phyloP scores from a whole-genome alignment of 176 grass and related monocot species.

The Elaeis guineensis region DNA sequence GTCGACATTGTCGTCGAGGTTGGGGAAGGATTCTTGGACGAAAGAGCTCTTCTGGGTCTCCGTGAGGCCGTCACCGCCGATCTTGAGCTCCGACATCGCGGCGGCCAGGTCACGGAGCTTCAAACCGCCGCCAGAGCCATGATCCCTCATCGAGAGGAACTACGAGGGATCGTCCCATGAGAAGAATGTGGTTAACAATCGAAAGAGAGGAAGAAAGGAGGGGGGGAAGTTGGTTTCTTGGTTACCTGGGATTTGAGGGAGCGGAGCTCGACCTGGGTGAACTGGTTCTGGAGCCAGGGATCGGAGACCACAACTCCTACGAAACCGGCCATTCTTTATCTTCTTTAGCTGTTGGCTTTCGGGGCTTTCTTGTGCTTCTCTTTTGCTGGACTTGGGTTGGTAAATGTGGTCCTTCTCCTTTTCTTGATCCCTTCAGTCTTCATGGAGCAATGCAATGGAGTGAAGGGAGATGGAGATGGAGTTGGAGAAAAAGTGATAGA shows the following conservation, averaged over 20 bases:
- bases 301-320: constrained; percentile 5
- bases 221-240: no score
- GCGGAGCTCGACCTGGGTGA: constrained; percentile 17
- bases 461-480: no score
- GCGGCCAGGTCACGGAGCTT: constrained; percentile 56
- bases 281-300: constrained; percentile 12
- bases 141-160: constrained; percentile 39
- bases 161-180: not conserved
- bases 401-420: no score
- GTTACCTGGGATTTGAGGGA: constrained; percentile 16
- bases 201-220: no score
- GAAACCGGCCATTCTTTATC: constrained; percentile 5
- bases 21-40: constrained; percentile 28
- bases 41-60: constrained; percentile 52
- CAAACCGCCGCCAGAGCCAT: constrained; percentile 28
- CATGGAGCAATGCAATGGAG: no score
- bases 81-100: constrained; percentile 32
- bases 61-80: constrained; percentile 20
- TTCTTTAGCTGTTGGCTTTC: no score
- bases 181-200: no score
- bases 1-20: constrained; percentile 41
- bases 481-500: no score
- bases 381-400: no score
- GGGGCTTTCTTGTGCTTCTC: no score
- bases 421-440: no score